Conservation (phyloP, 2,329 filamentous ascomycete genomes). For the Diplodia scrobiculata region DNA sequence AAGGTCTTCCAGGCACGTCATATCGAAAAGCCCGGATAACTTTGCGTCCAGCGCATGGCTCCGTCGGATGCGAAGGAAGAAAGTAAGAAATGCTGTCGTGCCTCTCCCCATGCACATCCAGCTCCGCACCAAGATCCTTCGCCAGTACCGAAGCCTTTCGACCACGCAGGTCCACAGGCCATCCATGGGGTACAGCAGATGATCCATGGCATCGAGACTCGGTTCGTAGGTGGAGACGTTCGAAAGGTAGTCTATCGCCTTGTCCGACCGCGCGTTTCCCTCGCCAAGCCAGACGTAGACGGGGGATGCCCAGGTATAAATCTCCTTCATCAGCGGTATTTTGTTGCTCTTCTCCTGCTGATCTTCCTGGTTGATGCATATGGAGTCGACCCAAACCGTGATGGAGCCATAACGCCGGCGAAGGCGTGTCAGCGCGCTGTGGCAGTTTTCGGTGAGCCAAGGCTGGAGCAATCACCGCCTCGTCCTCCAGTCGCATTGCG, state of each 20-base stretch:
- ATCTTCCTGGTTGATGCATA: constrained; percentile 32
- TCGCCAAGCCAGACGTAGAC: constrained; percentile 31
- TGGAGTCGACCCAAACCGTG: constrained; percentile 30
- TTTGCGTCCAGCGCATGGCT: no score
- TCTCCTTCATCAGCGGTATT: constrained; percentile 29
- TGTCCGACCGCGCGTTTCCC: neutral
- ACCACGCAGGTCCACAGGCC: neutral
- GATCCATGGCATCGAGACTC: neutral
- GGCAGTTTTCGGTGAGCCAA: neutral
- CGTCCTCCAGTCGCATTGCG: no score
- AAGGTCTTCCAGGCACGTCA: neutral
- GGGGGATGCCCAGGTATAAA: constrained; percentile 24
- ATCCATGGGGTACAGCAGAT: neutral
- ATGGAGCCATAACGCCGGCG: neutral
- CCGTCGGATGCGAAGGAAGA: neutral
- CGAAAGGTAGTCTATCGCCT: neutral
- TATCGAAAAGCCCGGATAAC: neutral
- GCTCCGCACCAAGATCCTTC: neutral
- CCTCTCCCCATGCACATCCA: neutral
- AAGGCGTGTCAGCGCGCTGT: neutral
- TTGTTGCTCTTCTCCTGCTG: constrained; percentile 26
- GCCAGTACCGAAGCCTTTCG: neutral
- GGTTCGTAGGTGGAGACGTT: neutral
- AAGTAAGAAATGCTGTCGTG: neutral
- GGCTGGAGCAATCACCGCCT: no score